phyloP scores from a whole-genome alignment of 179 eudicot genomes.

The Camellia oleifera region DNA sequence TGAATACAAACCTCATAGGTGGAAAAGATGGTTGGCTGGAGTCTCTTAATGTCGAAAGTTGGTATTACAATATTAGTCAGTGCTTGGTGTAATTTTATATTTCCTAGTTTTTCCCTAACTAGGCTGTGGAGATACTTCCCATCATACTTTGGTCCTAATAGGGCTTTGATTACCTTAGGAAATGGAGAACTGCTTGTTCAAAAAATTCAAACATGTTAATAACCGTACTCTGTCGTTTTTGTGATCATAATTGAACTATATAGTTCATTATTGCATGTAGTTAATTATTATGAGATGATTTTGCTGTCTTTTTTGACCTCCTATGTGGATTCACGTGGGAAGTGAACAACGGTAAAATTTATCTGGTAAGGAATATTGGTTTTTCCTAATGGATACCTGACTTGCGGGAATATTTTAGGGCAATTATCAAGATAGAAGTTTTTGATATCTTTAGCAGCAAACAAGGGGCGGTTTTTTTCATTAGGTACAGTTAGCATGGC shows the following conservation, averaged over 20 bases:
- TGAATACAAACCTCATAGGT: slow-evolving; percentile 29
- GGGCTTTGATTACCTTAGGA: slow-evolving; percentile 17
- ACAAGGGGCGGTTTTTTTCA: slow-evolving; percentile 34
- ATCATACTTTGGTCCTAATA: slow-evolving; percentile 43
- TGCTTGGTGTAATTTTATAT: slow-evolving; percentile 29
- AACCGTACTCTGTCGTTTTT: not conserved
- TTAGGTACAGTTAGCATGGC: slow-evolving; percentile 44
- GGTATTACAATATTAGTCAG: slow-evolving; percentile 45
- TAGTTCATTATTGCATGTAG: not conserved
- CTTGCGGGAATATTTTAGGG: slow-evolving; percentile 39
- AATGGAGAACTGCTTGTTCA: slow-evolving; percentile 1
- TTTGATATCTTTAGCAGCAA: slow-evolving; percentile 34
- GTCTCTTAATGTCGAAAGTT: slow-evolving; percentile 40
- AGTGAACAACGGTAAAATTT: no score
- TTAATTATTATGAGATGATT: not conserved
- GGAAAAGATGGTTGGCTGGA: slow-evolving; percentile 45
- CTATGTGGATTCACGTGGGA: no score
- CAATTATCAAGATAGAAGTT: slow-evolving; percentile 35
- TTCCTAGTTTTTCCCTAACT: slow-evolving; percentile 34
- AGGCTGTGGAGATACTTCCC: slow-evolving; percentile 34
- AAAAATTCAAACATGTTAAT: not conserved
- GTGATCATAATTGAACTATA: not conserved
- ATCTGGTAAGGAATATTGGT: no score
- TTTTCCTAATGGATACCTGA: slow-evolving; percentile 6
- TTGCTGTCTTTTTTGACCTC: no score